These are phyloP conservation scores for Echium plantagineum DNA, from an alignment of 257 asterid species.

Conservation along the genomic window DNA sequence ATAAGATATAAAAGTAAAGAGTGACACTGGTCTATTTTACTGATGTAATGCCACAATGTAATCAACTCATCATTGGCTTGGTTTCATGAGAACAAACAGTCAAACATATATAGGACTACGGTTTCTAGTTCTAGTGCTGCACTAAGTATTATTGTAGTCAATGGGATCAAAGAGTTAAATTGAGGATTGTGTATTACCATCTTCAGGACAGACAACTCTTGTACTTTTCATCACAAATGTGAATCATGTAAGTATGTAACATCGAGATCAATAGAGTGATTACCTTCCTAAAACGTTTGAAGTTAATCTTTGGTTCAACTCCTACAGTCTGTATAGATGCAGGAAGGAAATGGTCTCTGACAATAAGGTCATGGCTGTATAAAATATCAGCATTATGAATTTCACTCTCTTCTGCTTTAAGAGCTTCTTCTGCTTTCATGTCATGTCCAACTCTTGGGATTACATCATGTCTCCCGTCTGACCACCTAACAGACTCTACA, in stretches of 20 bases:
- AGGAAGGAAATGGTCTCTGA: conserved; percentile 30
- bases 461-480: conserved; percentile 12
- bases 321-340: conserved; percentile 24
- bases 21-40: too few relatives aligned
- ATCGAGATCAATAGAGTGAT: neutral
- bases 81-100: too few relatives aligned
- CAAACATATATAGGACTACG: too few relatives aligned
- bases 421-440: conserved; percentile 22
- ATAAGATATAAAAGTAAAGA: too few relatives aligned
- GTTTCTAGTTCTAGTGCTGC: too few relatives aligned
- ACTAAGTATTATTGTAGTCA: too few relatives aligned
- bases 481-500: conserved; percentile 13
- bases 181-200: neutral
- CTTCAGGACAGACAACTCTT: neutral
- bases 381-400: conserved; percentile 55
- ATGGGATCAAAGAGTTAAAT: neutral
- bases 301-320: conserved; percentile 32
- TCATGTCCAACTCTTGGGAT: conserved; percentile 24
- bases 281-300: conserved; percentile 90
- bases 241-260: too few relatives aligned
- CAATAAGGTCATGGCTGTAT: conserved; percentile 73
- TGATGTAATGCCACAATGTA: too few relatives aligned
- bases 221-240: neutral
- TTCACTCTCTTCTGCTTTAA: conserved; percentile 27
- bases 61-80: too few relatives aligned